These are phyloP conservation scores for Purshia tridentata DNA, from an alignment of 306 rosid species.

Conservation along the genomic window DNA sequence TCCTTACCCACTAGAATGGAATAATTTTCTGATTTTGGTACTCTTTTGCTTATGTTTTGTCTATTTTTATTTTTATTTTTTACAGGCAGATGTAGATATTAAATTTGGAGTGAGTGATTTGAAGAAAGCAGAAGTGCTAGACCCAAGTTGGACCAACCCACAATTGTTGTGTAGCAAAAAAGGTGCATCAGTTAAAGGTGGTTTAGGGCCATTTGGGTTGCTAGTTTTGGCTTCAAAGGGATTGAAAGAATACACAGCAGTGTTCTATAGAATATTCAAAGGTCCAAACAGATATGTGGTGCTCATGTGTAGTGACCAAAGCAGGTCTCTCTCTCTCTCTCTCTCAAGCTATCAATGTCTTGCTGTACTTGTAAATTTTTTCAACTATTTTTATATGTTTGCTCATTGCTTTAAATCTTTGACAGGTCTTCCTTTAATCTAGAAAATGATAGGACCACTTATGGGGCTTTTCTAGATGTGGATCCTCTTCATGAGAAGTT, in stretches of 20 bases:
- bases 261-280: slow-evolving; percentile 68
- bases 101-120: slow-evolving; percentile 44
- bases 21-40: background rate
- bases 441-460: slow-evolving; percentile 56
- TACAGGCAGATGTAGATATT: slow-evolving; percentile 73
- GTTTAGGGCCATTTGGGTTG: slow-evolving; percentile 74
- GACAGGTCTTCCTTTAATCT: slow-evolving; percentile 61
- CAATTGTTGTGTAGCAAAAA: slow-evolving; percentile 51
- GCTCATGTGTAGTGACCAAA: slow-evolving; percentile 71
- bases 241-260: slow-evolving; percentile 66
- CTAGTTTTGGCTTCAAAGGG: slow-evolving; percentile 55
- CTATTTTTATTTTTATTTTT: background rate
- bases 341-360: background rate
- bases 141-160: slow-evolving; percentile 48
- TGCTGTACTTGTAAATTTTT: background rate
- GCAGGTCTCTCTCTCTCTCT: slow-evolving; percentile 44
- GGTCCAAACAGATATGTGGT: slow-evolving; percentile 43
- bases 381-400: background rate
- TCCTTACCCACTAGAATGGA: too few species aligned
- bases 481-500: slow-evolving; percentile 55
- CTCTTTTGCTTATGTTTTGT: background rate
- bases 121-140: slow-evolving; percentile 43
- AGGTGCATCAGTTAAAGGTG: slow-evolving; percentile 49
- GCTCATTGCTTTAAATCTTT: background rate
- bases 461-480: slow-evolving; percentile 62